phyloP scores from a whole-genome alignment of 441 rosid genomes.

The Heliophila coronopifolia region DNA sequence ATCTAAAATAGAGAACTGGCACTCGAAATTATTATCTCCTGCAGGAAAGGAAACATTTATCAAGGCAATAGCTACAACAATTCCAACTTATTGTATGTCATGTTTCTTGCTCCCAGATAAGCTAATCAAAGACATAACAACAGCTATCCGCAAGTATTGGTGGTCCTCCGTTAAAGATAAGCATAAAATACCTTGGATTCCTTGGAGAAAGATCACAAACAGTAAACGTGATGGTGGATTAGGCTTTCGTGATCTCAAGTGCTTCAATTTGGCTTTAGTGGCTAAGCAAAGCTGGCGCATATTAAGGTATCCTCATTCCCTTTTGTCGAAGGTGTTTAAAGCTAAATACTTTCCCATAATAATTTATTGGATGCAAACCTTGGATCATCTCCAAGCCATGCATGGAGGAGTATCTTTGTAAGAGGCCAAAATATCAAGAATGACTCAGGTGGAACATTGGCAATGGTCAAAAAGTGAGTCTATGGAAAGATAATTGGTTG shows the following conservation, averaged over 20 bases:
- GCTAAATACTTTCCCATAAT: no score
- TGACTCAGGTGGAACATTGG: no score
- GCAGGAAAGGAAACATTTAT: not conserved
- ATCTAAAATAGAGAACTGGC: not conserved
- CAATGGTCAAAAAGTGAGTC: no score
- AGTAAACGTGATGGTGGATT: not conserved
- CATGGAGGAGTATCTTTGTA: no score
- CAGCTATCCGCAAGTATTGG: not conserved
- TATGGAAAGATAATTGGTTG: no score
- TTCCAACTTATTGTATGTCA: not conserved
- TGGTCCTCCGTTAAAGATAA: not conserved
- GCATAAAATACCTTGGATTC: not conserved
- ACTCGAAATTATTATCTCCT: not conserved
- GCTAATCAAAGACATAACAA: not conserved
- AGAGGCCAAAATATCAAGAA: no score
- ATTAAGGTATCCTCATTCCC: no score
- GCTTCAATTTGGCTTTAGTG: not conserved
- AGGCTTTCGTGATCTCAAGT: not conserved
- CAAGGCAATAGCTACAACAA: not conserved
- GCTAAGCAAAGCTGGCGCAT: not conserved
- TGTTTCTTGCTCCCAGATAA: not conserved
- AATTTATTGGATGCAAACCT: no score
- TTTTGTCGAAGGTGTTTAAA: no score
- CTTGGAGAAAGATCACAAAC: not conserved
- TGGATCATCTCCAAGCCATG: no score